Evolutionary conservation across 805 yeast species (phyloP).

Genomic region (Ogataea pignaliae): DNA sequence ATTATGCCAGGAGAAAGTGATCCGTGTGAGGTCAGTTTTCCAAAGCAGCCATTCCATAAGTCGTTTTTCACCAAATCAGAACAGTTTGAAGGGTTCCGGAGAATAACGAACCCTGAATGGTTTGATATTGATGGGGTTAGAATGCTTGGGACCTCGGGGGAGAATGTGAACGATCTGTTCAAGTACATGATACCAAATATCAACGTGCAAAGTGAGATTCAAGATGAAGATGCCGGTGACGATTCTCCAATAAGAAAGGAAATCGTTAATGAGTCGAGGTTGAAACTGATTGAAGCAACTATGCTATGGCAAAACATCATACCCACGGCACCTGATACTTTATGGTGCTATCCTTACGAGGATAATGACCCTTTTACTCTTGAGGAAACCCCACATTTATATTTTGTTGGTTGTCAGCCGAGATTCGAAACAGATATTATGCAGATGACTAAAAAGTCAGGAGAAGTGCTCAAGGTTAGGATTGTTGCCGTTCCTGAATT

Average conservation of each 20-base stretch:
- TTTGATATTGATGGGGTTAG: slow-evolving; percentile 52
- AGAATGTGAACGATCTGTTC: slow-evolving; percentile 71
- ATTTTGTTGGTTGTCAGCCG: slow-evolving; percentile 82
- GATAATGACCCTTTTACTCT: slow-evolving; percentile 77
- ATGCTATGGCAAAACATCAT: slow-evolving; percentile 80
- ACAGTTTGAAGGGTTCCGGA: slow-evolving; percentile 32
- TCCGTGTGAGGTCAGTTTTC: slow-evolving; percentile 79
- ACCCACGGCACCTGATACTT: slow-evolving; percentile 95
- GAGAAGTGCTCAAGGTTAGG: slow-evolving; percentile 33
- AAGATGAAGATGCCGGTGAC: background rate
- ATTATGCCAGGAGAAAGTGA: slow-evolving; percentile 83
- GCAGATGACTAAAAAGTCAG: slow-evolving; percentile 31
- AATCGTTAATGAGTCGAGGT: slow-evolving; percentile 51
- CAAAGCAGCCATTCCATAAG: slow-evolving; percentile 86
- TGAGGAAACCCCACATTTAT: slow-evolving; percentile 79
- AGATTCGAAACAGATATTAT: slow-evolving; percentile 45
- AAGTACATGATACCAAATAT: slow-evolving; percentile 54
- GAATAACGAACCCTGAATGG: slow-evolving; percentile 74
- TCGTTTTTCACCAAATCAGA: slow-evolving; percentile 53
- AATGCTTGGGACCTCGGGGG: slow-evolving; percentile 77
- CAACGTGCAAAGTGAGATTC: slow-evolving; percentile 17
- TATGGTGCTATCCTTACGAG: slow-evolving; percentile 82
- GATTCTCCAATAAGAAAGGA: slow-evolving; percentile 22
- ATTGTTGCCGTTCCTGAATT: slow-evolving; percentile 72
- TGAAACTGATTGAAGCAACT: slow-evolving; percentile 60